Percentiles rank a stretch among this genome's conserved stretches.
phyloP scores from a whole-genome alignment of 495 filamentous ascomycete species.

The Trichoderma asperelloides region DNA sequence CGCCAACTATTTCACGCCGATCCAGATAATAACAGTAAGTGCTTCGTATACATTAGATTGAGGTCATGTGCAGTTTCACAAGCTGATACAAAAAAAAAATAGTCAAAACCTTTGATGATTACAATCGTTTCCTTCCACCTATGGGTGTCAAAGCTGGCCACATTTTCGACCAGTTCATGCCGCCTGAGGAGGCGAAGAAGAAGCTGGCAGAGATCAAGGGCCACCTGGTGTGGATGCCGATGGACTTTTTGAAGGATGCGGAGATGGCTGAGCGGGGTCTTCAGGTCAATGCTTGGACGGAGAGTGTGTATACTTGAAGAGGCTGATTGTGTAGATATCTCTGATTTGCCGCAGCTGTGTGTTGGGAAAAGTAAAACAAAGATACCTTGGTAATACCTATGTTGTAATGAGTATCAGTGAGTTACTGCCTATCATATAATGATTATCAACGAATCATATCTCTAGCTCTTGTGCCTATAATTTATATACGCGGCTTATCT shows the following conservation, averaged over 20 bases:
- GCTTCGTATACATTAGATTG: background rate
- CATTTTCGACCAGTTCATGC: slow-evolving; percentile 68
- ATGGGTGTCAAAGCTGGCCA: slow-evolving; percentile 71
- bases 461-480: background rate
- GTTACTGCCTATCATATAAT: no score
- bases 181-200: slow-evolving; percentile 56
- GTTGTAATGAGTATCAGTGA: no score
- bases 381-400: no score
- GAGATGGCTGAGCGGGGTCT: slow-evolving; percentile 83
- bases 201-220: slow-evolving; percentile 76
- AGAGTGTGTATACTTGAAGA: slow-evolving; percentile 38
- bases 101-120: slow-evolving; percentile 83
- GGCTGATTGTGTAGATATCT: background rate
- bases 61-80: background rate
- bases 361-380: background rate
- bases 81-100: slow-evolving; percentile 1
- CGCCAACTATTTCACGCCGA: slow-evolving; percentile 85
- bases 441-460: background rate
- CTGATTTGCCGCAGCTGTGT: background rate
- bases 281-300: slow-evolving; percentile 41
- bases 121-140: slow-evolving; percentile 65
- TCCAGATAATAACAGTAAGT: slow-evolving; percentile 71
- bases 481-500: background rate
- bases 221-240: slow-evolving; percentile 91
- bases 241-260: slow-evolving; percentile 76